Percentiles rank a stretch among this genome's conserved stretches.
These are phyloP conservation scores for Pichia sp. DNA, from an alignment of 1,139 yeast species.

Conservation along the genomic window DNA sequence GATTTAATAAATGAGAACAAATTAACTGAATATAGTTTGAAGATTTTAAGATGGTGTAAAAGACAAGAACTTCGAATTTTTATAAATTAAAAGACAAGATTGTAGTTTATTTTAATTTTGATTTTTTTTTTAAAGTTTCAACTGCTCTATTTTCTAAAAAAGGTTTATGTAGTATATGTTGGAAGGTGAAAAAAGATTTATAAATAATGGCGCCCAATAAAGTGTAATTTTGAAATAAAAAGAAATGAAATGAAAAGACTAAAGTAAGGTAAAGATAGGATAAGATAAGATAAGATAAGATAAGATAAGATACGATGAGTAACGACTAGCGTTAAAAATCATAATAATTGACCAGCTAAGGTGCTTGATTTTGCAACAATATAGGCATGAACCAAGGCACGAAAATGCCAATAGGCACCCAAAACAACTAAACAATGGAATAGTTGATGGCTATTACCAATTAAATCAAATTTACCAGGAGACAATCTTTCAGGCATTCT, in stretches of 20 bases:
- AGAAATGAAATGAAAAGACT: background rate
- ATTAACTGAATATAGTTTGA: constrained; percentile 45
- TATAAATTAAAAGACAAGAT: constrained; percentile 38
- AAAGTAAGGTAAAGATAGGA: background rate
- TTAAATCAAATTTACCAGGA: constrained; percentile 64
- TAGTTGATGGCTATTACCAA: constrained; percentile 85
- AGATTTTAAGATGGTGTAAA: constrained; percentile 51
- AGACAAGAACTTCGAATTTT: constrained; percentile 52
- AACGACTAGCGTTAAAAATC: background rate
- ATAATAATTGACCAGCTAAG: constrained; percentile 8
- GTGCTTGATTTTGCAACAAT: constrained; percentile 37
- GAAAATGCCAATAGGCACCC: constrained; percentile 75
- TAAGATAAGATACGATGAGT: background rate
- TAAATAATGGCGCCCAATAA: background rate
- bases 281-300: background rate
- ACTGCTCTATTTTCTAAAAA: background rate
- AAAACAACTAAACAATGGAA: constrained; percentile 77
- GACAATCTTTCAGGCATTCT: constrained; percentile 68
- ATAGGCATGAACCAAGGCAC: constrained; percentile 58
- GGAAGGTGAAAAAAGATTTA: background rate
- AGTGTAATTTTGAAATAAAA: background rate
- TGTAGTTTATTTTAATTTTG: background rate
- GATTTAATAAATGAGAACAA: constrained; percentile 37
- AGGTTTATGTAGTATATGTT: background rate
- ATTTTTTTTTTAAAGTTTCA: background rate